Conservation (phyloP, 2,329 filamentous ascomycete genomes). For the Hypoxylon sp. region DNA sequence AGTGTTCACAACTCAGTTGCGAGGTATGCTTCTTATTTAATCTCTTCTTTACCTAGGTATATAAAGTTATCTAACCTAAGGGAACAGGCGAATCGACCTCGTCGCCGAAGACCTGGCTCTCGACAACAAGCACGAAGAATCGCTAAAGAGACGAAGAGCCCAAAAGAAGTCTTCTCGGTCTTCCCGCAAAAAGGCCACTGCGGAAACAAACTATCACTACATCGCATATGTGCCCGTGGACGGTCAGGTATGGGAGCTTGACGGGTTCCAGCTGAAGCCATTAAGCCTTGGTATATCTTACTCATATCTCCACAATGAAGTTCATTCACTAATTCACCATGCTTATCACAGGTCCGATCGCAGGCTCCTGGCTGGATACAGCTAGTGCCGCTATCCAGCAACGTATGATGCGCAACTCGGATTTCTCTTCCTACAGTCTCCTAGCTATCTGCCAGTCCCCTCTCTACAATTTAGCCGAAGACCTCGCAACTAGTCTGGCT, state of each 20-base stretch:
- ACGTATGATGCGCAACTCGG: constrained; percentile 74
- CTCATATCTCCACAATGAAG: constrained; percentile 38
- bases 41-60: not conserved
- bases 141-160: constrained; percentile 54
- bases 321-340: constrained; percentile 14
- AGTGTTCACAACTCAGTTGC: constrained; percentile 91
- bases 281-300: constrained; percentile 68
- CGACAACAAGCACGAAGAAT: constrained; percentile 67
- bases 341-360: constrained; percentile 58
- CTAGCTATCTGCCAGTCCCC: constrained; percentile 81
- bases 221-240: constrained; percentile 86
- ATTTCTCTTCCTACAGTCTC: constrained; percentile 80
- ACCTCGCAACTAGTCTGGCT: constrained; percentile 61
- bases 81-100: constrained; percentile 77
- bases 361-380: constrained; percentile 75
- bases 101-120: constrained; percentile 78
- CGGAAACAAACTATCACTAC: constrained; percentile 84
- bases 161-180: constrained; percentile 36
- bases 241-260: constrained; percentile 87
- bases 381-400: constrained; percentile 75
- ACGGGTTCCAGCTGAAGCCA: constrained; percentile 83
- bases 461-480: constrained; percentile 63
- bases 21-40: constrained; percentile 60
- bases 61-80: constrained; percentile 23
- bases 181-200: constrained; percentile 58